A percentile compares a stretch with the other conserved stretches of the same genome.
These are phyloP conservation scores for Candida sp. DNA, from an alignment of 1,139 yeast species.

Conservation along the genomic window DNA sequence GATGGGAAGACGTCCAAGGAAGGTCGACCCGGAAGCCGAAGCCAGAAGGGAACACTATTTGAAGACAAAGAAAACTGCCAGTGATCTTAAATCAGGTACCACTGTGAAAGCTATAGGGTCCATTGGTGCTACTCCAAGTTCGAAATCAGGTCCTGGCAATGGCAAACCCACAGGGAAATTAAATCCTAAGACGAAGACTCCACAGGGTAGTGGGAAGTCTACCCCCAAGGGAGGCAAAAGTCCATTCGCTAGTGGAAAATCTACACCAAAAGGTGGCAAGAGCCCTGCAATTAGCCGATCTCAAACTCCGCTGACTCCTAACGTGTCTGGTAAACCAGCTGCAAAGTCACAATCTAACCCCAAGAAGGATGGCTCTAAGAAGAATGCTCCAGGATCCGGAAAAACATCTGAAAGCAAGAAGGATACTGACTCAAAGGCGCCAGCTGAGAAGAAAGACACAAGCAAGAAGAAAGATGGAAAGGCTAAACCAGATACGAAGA, in stretches of 20 bases:
- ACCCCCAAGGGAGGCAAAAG: conserved; percentile 2
- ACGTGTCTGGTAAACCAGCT: conserved; percentile 4
- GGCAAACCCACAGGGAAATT: not conserved
- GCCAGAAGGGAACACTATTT: conserved; percentile 45
- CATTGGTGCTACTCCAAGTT: conserved; percentile 10
- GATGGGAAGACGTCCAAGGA: conserved; percentile 22
- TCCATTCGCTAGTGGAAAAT: conserved; percentile 3
- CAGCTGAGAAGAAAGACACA: not conserved
- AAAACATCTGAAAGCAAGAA: not conserved
- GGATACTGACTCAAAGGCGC: not conserved
- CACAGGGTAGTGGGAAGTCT: conserved; percentile 3
- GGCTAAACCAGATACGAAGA: not conserved
- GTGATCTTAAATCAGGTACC: conserved; percentile 42
- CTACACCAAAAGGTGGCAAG: conserved; percentile 1
- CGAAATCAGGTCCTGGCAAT: not conserved
- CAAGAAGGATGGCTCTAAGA: not conserved
- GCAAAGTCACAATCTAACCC: not conserved
- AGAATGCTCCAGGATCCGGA: not conserved
- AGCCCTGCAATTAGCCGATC: conserved; percentile 3
- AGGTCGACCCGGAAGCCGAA: conserved; percentile 32
- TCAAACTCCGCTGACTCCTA: conserved; percentile 4
- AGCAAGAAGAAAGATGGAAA: not conserved
- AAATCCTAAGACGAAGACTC: conserved; percentile 7
- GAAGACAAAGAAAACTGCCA: conserved; percentile 33
- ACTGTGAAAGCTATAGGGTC: conserved; percentile 49